Evolutionary conservation across 495 filamentous ascomycete species (phyloP), one percentile per base, ranked within the genome.

Genomic region (Lasiosphaeria ovina): DNA sequence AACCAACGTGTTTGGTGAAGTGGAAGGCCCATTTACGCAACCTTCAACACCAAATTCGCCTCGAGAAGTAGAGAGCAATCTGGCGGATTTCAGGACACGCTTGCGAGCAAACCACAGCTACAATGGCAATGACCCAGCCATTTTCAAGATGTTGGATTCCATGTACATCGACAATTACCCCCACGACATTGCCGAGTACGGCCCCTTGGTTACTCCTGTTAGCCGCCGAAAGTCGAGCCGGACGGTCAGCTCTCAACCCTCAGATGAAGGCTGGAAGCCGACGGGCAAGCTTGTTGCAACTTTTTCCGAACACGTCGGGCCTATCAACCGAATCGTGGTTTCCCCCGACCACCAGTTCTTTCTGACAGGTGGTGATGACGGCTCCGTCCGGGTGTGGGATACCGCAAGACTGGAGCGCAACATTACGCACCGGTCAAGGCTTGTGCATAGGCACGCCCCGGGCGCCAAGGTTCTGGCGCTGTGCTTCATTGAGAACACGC

Each of bases 321-420:
- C 90, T 24, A 85, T 98, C 64, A 97, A 90, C 64, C 84, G 93
- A 5, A 85, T 98, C 12, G 79, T 90, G 5, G 81, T 91, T 31
- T 86, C 93, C 3, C 91, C 95, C 7, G 95, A 98, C 71, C 95
- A 99, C 72, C 77, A 84, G 3, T 99, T 99, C 77, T 99, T 99
- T 73, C 81, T 94, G 34, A 98, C 93, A 0, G 94, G 83, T 5
- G 92, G 93, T 11, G 92, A 98, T 72, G 95, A 99, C 74, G 89
- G 93, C 9, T 87, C 83, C 14, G 91, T 97, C 45, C 95, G 91
- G 66, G 81, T 99, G 8, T 99, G 95, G 95, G 95, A 99, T 72
- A 88, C 91, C 10, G 84, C 84, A 31, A 83, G 95, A 38, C 77
- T 99, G 4, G 95, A 99, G 70, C 86, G 89, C 44, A 98, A 96